phyloP scores from a whole-genome alignment of 441 rosid species.

The Gossypium gossypioides region DNA sequence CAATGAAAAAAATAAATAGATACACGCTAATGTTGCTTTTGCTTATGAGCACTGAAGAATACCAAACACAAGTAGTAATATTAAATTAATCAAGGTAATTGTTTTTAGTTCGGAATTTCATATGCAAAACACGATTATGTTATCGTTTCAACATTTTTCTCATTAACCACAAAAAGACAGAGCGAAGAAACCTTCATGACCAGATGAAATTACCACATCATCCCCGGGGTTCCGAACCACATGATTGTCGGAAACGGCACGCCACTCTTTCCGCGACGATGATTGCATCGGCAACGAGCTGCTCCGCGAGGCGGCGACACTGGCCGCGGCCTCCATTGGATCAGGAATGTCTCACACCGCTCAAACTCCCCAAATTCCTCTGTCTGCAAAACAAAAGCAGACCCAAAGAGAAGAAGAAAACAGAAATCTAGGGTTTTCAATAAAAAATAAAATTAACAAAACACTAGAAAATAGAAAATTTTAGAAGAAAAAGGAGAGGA shows the following conservation, averaged over 20 bases:
- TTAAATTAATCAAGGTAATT: not conserved
- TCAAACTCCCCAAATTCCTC: constrained; percentile 14
- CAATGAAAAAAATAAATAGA: not conserved
- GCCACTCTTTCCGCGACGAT: constrained; percentile 80
- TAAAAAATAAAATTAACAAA: not conserved
- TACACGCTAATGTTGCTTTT: not conserved
- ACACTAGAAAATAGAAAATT: constrained; percentile 16
- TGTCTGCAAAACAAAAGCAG: constrained; percentile 14
- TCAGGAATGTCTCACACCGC: constrained; percentile 17
- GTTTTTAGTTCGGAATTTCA: not conserved
- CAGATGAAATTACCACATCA: constrained; percentile 34
- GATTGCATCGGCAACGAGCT: constrained; percentile 54
- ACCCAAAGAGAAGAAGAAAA: constrained; percentile 15
- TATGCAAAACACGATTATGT: not conserved
- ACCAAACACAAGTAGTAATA: not conserved
- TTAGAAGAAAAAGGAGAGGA: not conserved
- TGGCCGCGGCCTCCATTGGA: constrained; percentile 68
- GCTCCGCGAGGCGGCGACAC: constrained; percentile 55
- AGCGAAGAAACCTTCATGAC: not conserved
- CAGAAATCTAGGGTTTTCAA: constrained; percentile 25
- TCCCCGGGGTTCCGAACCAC: constrained; percentile 41
- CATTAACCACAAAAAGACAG: constrained; percentile 9
- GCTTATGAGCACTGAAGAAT: not conserved
- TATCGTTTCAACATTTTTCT: not conserved
- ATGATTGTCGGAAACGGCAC: constrained; percentile 77